Percentiles rank a stretch among this genome's conserved stretches.
phyloP scores from a whole-genome alignment of 1,284 basidiomycete species.

The Trametes sp. region DNA sequence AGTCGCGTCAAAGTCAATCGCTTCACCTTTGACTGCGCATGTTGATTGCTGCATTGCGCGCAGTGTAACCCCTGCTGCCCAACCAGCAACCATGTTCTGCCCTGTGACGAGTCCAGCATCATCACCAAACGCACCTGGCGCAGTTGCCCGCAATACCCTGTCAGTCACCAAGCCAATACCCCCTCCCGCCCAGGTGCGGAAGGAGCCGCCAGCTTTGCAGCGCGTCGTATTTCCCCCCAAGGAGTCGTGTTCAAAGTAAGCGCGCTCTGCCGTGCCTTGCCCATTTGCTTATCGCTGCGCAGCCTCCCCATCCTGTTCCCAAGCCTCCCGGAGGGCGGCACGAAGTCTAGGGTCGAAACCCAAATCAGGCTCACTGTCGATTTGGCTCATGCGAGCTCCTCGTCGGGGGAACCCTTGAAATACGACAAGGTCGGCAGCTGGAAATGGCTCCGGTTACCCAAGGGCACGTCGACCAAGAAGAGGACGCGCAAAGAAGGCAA shows the following conservation, averaged over 20 bases:
- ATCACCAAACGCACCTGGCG: slow-evolving; percentile 10
- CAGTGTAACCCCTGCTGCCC: slow-evolving; percentile 24
- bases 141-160: slow-evolving; percentile 24
- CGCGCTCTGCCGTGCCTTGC: slow-evolving; percentile 22
- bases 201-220: slow-evolving; percentile 56
- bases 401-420: slow-evolving; percentile 61
- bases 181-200: slow-evolving; percentile 61
- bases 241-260: slow-evolving; percentile 78
- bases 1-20: slow-evolving; percentile 38
- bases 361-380: slow-evolving; percentile 86
- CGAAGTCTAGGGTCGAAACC: slow-evolving; percentile 95
- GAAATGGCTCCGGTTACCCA: slow-evolving; percentile 84
- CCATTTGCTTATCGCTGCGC: slow-evolving; percentile 22
- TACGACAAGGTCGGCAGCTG: slow-evolving; percentile 83
- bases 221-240: slow-evolving; percentile 72
- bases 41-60: slow-evolving; percentile 22
- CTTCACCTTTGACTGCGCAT: slow-evolving; percentile 23
- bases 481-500: slow-evolving; percentile 87
- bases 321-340: slow-evolving; percentile 83
- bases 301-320: slow-evolving; percentile 84
- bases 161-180: slow-evolving; percentile 60
- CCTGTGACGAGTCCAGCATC: slow-evolving; percentile 26
- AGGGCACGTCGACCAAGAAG: slow-evolving; percentile 83
- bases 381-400: slow-evolving; percentile 71
- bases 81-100: slow-evolving; percentile 27